These are phyloP conservation scores for Harringtonia lauricola DNA, from an alignment of 2,329 filamentous ascomycete genomes.

Conservation along the genomic window DNA sequence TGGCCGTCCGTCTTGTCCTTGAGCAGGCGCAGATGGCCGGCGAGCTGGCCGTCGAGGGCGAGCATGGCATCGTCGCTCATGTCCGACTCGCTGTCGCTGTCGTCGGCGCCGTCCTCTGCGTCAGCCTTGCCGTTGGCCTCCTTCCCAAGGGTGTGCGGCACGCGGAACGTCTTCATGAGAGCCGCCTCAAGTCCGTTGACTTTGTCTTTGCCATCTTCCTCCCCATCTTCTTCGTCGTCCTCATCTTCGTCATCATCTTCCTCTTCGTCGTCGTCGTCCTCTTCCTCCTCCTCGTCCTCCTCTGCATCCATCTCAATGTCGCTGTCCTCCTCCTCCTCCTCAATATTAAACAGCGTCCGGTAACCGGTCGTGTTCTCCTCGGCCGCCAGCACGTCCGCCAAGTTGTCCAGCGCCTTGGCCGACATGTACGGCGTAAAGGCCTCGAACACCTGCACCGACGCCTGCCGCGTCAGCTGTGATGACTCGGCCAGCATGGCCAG, in stretches of 20 bases:
- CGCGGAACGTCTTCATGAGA: conserved; percentile 53
- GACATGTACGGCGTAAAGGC: conserved; percentile 70
- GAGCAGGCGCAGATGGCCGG: conserved; percentile 68
- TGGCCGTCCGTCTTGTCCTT: conserved; percentile 56
- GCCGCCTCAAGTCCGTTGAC: conserved; percentile 49
- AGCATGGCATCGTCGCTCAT: conserved; percentile 98
- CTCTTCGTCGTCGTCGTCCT: conserved; percentile 19
- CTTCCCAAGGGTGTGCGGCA: conserved; percentile 44
- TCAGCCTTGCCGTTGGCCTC: conserved; percentile 36
- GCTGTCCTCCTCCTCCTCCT: conserved; percentile 28
- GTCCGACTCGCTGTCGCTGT: conserved; percentile 58
- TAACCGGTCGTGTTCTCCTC: conserved; percentile 78
- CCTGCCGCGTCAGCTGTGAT: conserved; percentile 73
- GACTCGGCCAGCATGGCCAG: conserved; percentile 82
- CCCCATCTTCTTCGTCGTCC: conserved; percentile 24
- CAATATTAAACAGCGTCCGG: conserved; percentile 67
- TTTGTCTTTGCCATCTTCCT: background rate
- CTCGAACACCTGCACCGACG: conserved; percentile 79
- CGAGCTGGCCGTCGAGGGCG: conserved; percentile 70
- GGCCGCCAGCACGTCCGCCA: conserved; percentile 59
- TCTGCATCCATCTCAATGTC: conserved; percentile 32
- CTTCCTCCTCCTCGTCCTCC: conserved; percentile 32
- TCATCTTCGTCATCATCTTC: conserved; percentile 24
- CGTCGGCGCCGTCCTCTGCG: conserved; percentile 13
- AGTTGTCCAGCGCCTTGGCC: conserved; percentile 54